Evolutionary conservation across 2,329 filamentous ascomycete species (phyloP).

Genomic region (Didymella lethalis): DNA sequence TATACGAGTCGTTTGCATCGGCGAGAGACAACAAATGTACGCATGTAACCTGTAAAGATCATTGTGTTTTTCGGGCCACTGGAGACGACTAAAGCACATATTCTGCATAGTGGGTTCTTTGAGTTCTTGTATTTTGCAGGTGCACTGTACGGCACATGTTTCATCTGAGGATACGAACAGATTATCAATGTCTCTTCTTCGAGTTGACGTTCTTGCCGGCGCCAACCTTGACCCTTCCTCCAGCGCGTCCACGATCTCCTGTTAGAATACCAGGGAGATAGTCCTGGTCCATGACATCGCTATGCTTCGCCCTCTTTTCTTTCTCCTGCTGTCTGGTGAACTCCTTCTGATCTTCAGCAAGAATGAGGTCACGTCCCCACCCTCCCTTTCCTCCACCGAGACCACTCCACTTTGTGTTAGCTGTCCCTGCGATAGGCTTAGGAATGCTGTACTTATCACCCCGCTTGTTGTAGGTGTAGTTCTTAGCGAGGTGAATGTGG

Average conservation of each 20-base stretch:
- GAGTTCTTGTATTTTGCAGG: not conserved
- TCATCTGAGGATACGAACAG: not conserved
- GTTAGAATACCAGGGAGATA: constrained; percentile 86
- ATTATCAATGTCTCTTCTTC: constrained; percentile 63
- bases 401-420: constrained; percentile 75
- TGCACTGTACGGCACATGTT: not conserved
- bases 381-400: constrained; percentile 81
- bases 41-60: not conserved
- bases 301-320: constrained; percentile 72
- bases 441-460: constrained; percentile 93
- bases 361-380: constrained; percentile 83
- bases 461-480: constrained; percentile 94
- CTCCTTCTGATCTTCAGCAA: constrained; percentile 97
- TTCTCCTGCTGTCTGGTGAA: constrained; percentile 71
- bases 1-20: no score
- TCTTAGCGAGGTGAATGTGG: constrained; percentile 85
- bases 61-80: not conserved
- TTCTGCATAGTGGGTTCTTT: not conserved
- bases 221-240: constrained; percentile 78
- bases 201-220: constrained; percentile 88
- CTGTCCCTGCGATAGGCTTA: constrained; percentile 81
- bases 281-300: constrained; percentile 94
- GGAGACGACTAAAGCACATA: not conserved
- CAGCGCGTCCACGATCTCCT: constrained; percentile 72
- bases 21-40: no score